Base-by-base conservation (phyloP, 495 filamentous ascomycete species). In the Penicillium herquei region DNA sequence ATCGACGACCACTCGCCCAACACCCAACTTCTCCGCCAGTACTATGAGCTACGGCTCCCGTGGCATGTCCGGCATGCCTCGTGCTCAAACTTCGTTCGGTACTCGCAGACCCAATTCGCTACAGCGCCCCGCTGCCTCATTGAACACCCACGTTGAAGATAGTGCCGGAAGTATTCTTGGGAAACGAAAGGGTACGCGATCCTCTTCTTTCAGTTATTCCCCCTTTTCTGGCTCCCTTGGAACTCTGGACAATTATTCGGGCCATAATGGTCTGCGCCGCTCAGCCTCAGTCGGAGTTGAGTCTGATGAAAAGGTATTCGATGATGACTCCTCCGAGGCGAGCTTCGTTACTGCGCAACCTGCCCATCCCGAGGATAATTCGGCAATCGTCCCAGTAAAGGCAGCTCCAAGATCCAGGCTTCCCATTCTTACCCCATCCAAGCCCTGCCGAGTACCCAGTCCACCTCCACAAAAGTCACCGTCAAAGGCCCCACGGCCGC, bases 141-240 rank as follows among this genome's bases (percentile, higher is more conserved):
- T 86, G 67, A 84, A 83, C 49, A 78, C 76, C 57, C 79, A 84
- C 55, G 61, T 67, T 17, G 77, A 75, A 66, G 76, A 74, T 68
- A 55, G 71, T 39, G 56, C 72, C 59, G 63, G 56, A 37, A 72
- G 72, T 57, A 67, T 75, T 5, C 61, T 78, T 39, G 78, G 79
- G 58, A 83, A 86, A 73, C 71, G 81, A 68, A 89, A 90, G 80
- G 89, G 89, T 92, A 91, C 67, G 84, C 74, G 34, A 55, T 40
- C 42, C 52, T 62, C 56, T 66, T 62, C 66, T 60, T 64, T 63
- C 62, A 69, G 59, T 62, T 32, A 21, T 7, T 32, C 46, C 54
- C 31, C 56, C 4, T 46, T 35, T 59, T 62, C 54, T 55, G 58
- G 57, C 57, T 61, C 66, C 49, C 49, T 51, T 71, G 64, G 65